Evolutionary conservation across 768 basidiomycete genomes (phyloP).

Genomic region (Mrakia frigida): DNA sequence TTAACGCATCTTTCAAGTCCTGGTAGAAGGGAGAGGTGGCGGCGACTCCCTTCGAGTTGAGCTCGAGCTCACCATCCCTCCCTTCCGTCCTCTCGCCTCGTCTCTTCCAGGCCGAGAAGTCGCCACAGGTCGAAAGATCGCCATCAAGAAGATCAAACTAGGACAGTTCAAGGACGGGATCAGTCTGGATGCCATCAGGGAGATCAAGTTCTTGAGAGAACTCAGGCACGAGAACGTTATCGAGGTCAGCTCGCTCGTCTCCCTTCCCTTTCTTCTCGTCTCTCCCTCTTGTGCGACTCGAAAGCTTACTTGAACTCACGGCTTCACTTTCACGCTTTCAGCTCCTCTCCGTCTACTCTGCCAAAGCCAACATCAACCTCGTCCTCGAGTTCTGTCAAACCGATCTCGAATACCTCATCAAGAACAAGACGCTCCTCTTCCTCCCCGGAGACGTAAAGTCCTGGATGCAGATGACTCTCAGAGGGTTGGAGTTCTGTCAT

Average conservation of each 20-base stretch:
- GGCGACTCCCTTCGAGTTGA: neutral
- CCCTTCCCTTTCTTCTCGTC: neutral
- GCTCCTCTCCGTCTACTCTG: conserved; percentile 95
- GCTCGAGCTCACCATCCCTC: neutral
- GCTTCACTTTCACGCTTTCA: conserved; percentile 43
- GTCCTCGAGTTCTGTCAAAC: conserved; percentile 95
- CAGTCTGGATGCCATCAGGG: conserved; percentile 97
- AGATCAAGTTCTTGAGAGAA: conserved; percentile 95
- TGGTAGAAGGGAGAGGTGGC: neutral
- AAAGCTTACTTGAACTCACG: neutral
- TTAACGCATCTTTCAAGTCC: neutral
- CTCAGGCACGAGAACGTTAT: conserved; percentile 92
- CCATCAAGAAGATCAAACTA: conserved; percentile 97
- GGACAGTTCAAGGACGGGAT: conserved; percentile 96
- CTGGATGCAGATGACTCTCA: conserved; percentile 98
- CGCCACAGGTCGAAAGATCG: conserved; percentile 72
- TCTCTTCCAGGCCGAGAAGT: conserved; percentile 61
- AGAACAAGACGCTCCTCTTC: conserved; percentile 85
- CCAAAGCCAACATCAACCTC: conserved; percentile 91
- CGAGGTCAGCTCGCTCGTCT: conserved; percentile 53
- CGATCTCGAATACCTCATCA: conserved; percentile 94
- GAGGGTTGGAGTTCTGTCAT: conserved; percentile 97
- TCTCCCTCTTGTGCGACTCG: neutral
- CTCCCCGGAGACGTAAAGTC: conserved; percentile 93
- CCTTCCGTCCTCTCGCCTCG: neutral